Conservation (phyloP, 2,329 filamentous ascomycete genomes). For the Didymella pomorum region DNA sequence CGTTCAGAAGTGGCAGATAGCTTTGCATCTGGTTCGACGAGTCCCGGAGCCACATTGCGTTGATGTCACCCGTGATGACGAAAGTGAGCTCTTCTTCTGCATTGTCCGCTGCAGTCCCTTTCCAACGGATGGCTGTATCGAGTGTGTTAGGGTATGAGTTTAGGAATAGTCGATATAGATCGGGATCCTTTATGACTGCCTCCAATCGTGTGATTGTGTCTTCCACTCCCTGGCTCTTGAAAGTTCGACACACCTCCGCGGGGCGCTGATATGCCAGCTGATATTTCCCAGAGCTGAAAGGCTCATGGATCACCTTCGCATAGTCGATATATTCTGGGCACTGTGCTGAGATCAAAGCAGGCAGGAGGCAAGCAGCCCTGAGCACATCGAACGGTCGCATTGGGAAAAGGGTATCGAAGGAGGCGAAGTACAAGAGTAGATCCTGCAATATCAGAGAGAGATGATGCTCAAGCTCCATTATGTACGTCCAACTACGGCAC, state of each 20-base stretch:
- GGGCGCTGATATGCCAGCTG: conserved; percentile 58
- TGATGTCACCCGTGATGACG: conserved; percentile 66
- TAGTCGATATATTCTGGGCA: conserved; percentile 58
- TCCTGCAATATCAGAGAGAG: conserved; percentile 1
- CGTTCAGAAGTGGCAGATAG: conserved; percentile 68
- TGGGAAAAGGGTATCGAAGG: conserved; percentile 14
- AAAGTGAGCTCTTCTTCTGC: conserved; percentile 70
- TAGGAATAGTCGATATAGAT: conserved; percentile 74
- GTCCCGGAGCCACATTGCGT: conserved; percentile 64
- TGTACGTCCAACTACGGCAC: conserved; percentile 5
- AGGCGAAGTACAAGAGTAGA: background rate
- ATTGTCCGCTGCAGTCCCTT: conserved; percentile 65
- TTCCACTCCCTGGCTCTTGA: conserved; percentile 56
- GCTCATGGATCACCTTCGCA: conserved; percentile 51
- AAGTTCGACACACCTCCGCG: conserved; percentile 55
- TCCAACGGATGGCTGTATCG: conserved; percentile 76
- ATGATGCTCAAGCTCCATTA: conserved; percentile 3
- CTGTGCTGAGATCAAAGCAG: conserved; percentile 40
- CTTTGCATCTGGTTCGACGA: conserved; percentile 75
- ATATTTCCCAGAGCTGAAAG: conserved; percentile 55
- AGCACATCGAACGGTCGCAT: conserved; percentile 38
- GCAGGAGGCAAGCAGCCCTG: conserved; percentile 24
- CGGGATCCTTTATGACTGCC: conserved; percentile 58
- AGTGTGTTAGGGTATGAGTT: conserved; percentile 79
- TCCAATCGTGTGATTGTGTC: conserved; percentile 47